Evolutionary conservation across 805 yeast genomes (phyloP).

Genomic region (Wickerhamomyces bovis): DNA sequence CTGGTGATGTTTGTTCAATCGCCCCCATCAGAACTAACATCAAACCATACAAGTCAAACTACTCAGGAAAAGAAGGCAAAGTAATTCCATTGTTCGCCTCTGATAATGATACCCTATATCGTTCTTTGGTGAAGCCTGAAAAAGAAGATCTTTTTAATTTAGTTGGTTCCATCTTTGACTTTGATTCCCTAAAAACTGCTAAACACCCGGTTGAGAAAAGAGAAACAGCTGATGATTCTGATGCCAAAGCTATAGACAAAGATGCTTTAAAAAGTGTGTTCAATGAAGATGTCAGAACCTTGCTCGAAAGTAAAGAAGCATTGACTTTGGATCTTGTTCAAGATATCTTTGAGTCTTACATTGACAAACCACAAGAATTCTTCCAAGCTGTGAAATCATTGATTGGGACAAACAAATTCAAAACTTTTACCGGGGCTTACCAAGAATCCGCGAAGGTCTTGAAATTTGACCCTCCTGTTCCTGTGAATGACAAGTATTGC

Average conservation of each 20-base stretch:
- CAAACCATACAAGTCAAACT: slow-evolving; percentile 9
- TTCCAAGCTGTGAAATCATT: slow-evolving; percentile 1
- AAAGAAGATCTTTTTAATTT: slow-evolving; percentile 9
- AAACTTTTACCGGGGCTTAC: slow-evolving; percentile 6
- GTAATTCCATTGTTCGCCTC: slow-evolving; percentile 13
- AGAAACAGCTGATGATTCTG: background rate
- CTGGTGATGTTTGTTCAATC: slow-evolving; percentile 8
- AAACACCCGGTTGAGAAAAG: background rate
- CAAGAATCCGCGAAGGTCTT: slow-evolving; percentile 6
- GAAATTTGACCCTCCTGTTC: background rate
- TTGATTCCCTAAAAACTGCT: background rate
- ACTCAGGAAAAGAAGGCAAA: background rate
- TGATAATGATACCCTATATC: slow-evolving; percentile 13
- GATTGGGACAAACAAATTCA: slow-evolving; percentile 6
- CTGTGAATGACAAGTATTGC: background rate
- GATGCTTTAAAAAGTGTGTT: background rate
- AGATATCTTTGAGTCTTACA: slow-evolving; percentile 4
- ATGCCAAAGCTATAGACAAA: no score
- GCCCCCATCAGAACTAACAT: slow-evolving; percentile 12
- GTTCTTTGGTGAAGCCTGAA: slow-evolving; percentile 16
- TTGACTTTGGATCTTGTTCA: slow-evolving; percentile 7
- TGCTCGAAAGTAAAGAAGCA: background rate
- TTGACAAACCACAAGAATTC: slow-evolving; percentile 3
- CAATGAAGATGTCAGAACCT: slow-evolving; percentile 2
- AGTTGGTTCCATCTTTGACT: slow-evolving; percentile 10